Percentiles rank a stretch among this genome's conserved stretches.
phyloP scores from a whole-genome alignment of 2,329 filamentous ascomycete species.

The Cercospora zeae-maydis region DNA sequence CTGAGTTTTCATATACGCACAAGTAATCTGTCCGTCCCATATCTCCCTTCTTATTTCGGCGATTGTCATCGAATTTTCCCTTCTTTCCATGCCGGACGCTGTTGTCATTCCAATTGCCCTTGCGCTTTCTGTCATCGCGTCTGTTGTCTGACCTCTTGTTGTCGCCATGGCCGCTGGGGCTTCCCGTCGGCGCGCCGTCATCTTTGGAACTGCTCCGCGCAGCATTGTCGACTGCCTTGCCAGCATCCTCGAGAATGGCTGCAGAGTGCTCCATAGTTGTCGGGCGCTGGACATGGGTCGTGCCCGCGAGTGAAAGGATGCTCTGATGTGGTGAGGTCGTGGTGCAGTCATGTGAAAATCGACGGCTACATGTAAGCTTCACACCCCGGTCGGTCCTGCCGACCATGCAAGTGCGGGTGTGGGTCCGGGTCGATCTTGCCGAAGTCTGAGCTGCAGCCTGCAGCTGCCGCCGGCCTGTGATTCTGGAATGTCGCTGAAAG shows the following conservation, averaged over 20 bases:
- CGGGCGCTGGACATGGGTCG: background rate
- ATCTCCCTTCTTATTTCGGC: constrained; percentile 58
- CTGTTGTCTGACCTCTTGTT: constrained; percentile 17
- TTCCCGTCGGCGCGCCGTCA: constrained; percentile 8
- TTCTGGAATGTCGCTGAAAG: constrained; percentile 3
- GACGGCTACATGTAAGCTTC: constrained; percentile 1
- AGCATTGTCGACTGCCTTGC: constrained; percentile 23
- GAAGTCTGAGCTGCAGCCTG: background rate
- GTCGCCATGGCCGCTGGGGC: constrained; percentile 5
- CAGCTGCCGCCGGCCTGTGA: background rate
- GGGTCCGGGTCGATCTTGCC: constrained; percentile 1
- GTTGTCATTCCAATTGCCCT: constrained; percentile 29
- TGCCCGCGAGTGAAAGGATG: background rate
- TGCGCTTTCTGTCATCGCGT: constrained; percentile 29
- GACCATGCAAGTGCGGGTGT: background rate
- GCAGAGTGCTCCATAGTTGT: constrained; percentile 34
- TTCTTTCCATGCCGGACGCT: constrained; percentile 27
- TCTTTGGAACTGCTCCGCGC: constrained; percentile 17
- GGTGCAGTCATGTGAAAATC: constrained; percentile 10
- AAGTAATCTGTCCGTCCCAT: constrained; percentile 63
- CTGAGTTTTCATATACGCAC: constrained; percentile 44
- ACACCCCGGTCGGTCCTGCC: background rate
- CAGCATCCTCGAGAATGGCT: constrained; percentile 34
- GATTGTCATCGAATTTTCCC: constrained; percentile 31
- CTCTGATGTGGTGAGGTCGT: background rate